Evolutionary conservation across 1,284 basidiomycete genomes (phyloP).

Genomic region (Baeospora myosura): DNA sequence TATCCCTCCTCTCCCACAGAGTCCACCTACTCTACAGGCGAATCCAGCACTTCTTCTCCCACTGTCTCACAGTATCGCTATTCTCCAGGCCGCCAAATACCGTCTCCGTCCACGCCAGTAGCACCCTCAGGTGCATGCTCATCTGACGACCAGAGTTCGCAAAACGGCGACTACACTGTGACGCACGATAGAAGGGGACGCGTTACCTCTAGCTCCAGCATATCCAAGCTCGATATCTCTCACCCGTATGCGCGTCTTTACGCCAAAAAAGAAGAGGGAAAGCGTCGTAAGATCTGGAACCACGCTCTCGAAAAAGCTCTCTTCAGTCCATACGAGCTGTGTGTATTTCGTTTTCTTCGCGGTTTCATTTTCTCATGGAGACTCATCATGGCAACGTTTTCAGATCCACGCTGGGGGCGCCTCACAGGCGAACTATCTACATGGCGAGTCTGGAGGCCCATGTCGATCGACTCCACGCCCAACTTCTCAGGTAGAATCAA

Average conservation of each 20-base stretch:
- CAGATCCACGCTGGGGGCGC: slow-evolving; percentile 59
- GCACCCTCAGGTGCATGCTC: no score
- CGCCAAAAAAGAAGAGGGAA: slow-evolving; percentile 53
- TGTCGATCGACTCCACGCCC: slow-evolving; percentile 50
- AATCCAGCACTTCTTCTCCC: no score
- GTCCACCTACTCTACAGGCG: no score
- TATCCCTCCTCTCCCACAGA: no score
- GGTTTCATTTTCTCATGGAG: no score
- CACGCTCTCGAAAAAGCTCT: slow-evolving; percentile 65
- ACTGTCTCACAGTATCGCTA: no score
- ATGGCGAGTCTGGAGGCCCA: slow-evolving; percentile 56
- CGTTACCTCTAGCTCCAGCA: slow-evolving; percentile 14
- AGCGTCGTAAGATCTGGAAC: slow-evolving; percentile 67
- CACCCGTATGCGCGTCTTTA: slow-evolving; percentile 62
- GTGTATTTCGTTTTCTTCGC: no score
- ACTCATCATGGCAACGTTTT: neutral
- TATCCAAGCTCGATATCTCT: slow-evolving; percentile 30
- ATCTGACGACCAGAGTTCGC: no score
- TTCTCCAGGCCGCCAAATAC: no score
- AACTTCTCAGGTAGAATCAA: slow-evolving; percentile 32
- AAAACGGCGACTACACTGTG: no score
- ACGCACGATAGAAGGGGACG: no score
- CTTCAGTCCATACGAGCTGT: slow-evolving; percentile 62
- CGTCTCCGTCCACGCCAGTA: no score
- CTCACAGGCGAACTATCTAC: slow-evolving; percentile 53